Evolutionary conservation across 2,329 filamentous ascomycete genomes (phyloP).

Genomic region (Didymosphaeria variabile): DNA sequence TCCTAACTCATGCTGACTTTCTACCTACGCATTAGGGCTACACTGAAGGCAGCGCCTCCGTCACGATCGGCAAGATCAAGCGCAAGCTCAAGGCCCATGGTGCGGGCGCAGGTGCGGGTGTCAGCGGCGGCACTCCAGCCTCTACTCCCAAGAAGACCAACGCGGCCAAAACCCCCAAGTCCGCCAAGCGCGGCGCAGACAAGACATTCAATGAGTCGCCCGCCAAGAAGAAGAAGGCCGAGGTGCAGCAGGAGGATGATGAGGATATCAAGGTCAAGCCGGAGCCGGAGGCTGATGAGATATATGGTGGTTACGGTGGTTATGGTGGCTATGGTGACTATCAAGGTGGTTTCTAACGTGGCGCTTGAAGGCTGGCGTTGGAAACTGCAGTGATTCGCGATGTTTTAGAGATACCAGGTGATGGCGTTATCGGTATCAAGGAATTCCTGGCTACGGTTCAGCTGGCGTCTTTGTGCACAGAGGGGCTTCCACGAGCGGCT

Average conservation of each 20-base stretch:
- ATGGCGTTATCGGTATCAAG: too few relatives aligned
- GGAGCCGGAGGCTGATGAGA: not conserved
- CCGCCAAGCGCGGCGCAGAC: conserved; percentile 25
- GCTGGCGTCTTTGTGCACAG: too few relatives aligned
- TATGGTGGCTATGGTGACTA: not conserved
- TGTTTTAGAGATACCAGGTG: too few relatives aligned
- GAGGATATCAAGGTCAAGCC: conserved; percentile 25
- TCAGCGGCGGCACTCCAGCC: conserved; percentile 1
- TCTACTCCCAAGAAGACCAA: conserved; percentile 34
- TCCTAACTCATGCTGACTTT: not conserved
- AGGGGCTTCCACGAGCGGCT: too few relatives aligned
- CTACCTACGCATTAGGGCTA: conserved; percentile 24
- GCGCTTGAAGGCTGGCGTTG: too few relatives aligned
- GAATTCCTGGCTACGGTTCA: too few relatives aligned
- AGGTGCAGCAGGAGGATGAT: conserved; percentile 26
- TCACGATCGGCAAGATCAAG: conserved; percentile 45
- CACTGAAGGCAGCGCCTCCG: conserved; percentile 33
- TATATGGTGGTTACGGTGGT: not conserved
- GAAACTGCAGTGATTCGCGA: too few relatives aligned
- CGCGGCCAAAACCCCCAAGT: conserved; percentile 21
- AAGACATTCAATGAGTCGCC: conserved; percentile 17
- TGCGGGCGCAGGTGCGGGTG: not conserved
- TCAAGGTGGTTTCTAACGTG: not conserved
- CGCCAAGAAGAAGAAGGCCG: conserved; percentile 25
- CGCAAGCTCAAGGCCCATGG: conserved; percentile 37